These are phyloP conservation scores for Schwanniomyces sp. DNA, from an alignment of 805 yeast genomes.

Conservation along the genomic window DNA sequence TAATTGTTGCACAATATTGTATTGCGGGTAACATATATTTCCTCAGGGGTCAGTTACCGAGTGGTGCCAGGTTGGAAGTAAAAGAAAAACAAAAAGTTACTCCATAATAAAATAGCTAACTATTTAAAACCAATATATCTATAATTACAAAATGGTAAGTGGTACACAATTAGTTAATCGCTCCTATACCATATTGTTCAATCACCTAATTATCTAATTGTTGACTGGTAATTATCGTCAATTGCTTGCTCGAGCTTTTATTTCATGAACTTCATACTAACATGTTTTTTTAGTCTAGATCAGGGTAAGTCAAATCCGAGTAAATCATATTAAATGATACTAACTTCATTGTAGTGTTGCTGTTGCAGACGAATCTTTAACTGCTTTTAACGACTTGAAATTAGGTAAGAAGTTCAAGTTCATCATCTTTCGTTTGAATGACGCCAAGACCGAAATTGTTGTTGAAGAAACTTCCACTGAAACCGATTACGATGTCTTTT, in stretches of 20 bases:
- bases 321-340: constrained; percentile 8
- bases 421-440: constrained; percentile 79
- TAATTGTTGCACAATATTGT: not conserved
- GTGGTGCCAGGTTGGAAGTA: not conserved
- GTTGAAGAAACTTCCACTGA: constrained; percentile 83
- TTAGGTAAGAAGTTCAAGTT: constrained; percentile 88
- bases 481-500: constrained; percentile 77
- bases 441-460: constrained; percentile 83
- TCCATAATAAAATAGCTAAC: not conserved
- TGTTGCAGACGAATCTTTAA: constrained; percentile 77
- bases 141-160: constrained; percentile 8
- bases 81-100: not conserved
- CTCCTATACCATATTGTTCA: no score
- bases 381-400: constrained; percentile 94
- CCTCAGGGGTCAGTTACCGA: not conserved
- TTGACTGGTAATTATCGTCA: not conserved
- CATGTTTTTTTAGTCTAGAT: constrained; percentile 24
- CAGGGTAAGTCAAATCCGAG: constrained; percentile 26
- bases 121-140: not conserved
- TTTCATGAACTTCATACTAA: constrained; percentile 10
- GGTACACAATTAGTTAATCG: not conserved
- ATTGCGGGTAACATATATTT: not conserved
- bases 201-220: not conserved
- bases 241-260: not conserved
- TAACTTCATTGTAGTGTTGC: constrained; percentile 33